Conservation (phyloP, 1,284 basidiomycete species). For the Sutorius eximius region DNA sequence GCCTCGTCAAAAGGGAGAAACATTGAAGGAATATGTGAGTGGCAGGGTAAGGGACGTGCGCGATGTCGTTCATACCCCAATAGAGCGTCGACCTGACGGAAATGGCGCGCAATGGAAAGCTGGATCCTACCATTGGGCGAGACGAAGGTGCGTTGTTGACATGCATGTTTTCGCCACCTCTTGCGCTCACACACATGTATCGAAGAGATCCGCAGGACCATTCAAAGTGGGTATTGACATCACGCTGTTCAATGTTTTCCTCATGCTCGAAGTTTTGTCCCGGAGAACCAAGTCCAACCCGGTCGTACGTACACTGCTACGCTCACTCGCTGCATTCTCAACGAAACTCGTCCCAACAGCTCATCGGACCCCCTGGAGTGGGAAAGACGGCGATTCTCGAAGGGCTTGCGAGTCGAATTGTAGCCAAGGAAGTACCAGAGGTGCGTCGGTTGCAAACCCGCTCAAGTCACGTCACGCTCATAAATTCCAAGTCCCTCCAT, state of each 20-base stretch:
- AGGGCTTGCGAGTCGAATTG: conserved; percentile 85
- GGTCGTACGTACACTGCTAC: conserved; percentile 50
- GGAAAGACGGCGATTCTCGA: conserved; percentile 94
- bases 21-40: conserved; percentile 80
- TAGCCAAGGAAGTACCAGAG: conserved; percentile 90
- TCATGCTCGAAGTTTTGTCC: conserved; percentile 57
- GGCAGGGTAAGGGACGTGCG: background rate
- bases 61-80: background rate
- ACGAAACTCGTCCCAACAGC: conserved; percentile 36
- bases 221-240: conserved; percentile 66
- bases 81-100: conserved; percentile 84
- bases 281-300: conserved; percentile 87
- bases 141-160: conserved; percentile 62
- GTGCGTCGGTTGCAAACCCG: conserved; percentile 38
- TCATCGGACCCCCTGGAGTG: conserved; percentile 80
- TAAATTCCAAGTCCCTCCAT: conserved; percentile 63
- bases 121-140: conserved; percentile 88
- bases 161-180: background rate
- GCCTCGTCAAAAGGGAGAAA: conserved; percentile 72
- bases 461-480: background rate
- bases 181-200: conserved; percentile 2
- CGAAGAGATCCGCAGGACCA: conserved; percentile 83
- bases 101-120: conserved; percentile 78
- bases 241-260: no score
- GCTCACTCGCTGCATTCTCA: background rate